Base-by-base conservation (phyloP, 805 yeast genomes). In the Spathaspora sp. region DNA sequence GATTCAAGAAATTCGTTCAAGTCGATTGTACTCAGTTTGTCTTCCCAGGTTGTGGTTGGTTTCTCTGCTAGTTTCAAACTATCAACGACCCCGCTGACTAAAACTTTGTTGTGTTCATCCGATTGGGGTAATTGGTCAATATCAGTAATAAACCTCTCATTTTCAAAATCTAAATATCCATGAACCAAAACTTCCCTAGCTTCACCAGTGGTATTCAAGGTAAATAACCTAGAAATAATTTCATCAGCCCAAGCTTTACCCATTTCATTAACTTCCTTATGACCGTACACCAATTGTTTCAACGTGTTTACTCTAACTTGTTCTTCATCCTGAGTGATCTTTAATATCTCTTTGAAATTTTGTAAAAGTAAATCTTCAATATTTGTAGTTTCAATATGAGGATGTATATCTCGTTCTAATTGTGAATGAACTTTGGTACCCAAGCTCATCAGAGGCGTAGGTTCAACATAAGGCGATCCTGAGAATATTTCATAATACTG, bases 11-110 rank as follows among this genome's bases (percentile, higher is more conserved):
- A 61, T 11, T 45, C 31, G 5, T 61, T 35, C 38, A 70, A 59
- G 55, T 75, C 77, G 52, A 52, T 40, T 19, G n/a, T 1, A 51
- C 16, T 3, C 29, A 28, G 40, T 66, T 14, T 31, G 56, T 3
- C 28, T 42, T 19, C n/a, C 42, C 17, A 1, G 26, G 6, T 3
- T 3, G 26, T 23, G 26, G 26, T 23, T 23, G 26, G 26, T 6
- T 23, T 23, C 26, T 23, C 26, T 6, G 26, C 6, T 3, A 69
- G 17, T 42, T 52, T 51, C 16, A 84, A 53, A 53, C 77, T 77
- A 63, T 86, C 92, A 23, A 85, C 77, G 1, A 86, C 70, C 1
- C 92, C 94, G 60, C 88, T 83, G 6, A 85, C 73, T 19, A 84
- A 62, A 1, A 81, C 70, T 17, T 42, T 49, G n/a, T 42, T 35